Conservation (phyloP, 169 alveolate species). For the Cryptosporidium felis region DNA sequence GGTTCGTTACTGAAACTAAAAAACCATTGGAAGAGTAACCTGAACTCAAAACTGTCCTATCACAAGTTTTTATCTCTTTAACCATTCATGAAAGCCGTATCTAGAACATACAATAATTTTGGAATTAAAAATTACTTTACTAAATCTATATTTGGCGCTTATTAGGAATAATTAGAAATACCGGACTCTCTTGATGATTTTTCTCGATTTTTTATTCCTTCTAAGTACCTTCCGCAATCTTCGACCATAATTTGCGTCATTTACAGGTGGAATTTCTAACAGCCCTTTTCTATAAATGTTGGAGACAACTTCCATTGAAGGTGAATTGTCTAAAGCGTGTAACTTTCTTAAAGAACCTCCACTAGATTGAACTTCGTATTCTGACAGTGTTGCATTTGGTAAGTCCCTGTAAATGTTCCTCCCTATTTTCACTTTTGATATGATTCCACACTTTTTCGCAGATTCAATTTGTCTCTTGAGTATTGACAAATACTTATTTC, state of each 20-base stretch:
- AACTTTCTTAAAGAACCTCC: constrained; percentile 45
- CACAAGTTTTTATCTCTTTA: background rate
- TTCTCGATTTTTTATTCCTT: constrained; percentile 26
- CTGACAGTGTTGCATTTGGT: background rate
- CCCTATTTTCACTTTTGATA: constrained; percentile 30
- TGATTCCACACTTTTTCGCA: constrained; percentile 35
- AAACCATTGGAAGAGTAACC: constrained; percentile 17
- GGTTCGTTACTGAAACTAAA: constrained; percentile 19
- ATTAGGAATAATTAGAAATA: constrained; percentile 2
- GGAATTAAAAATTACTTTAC: no score
- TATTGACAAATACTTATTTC: constrained; percentile 1
- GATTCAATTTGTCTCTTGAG: constrained; percentile 10
- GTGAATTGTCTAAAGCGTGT: background rate
- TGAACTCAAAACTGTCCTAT: background rate
- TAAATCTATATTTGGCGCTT: no score
- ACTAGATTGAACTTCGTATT: constrained; percentile 20
- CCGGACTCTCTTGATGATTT: constrained; percentile 24
- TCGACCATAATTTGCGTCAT: constrained; percentile 33
- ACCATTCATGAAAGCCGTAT: constrained; percentile 35
- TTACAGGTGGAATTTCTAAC: constrained; percentile 25
- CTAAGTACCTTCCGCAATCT: constrained; percentile 29
- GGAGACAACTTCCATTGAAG: constrained; percentile 15
- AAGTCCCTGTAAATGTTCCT: constrained; percentile 8
- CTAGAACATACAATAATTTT: no score
- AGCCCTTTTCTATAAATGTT: constrained; percentile 45